These are phyloP conservation scores for Massariosphaeria phaeospora DNA, from an alignment of 495 filamentous ascomycete species.

Conservation along the genomic window DNA sequence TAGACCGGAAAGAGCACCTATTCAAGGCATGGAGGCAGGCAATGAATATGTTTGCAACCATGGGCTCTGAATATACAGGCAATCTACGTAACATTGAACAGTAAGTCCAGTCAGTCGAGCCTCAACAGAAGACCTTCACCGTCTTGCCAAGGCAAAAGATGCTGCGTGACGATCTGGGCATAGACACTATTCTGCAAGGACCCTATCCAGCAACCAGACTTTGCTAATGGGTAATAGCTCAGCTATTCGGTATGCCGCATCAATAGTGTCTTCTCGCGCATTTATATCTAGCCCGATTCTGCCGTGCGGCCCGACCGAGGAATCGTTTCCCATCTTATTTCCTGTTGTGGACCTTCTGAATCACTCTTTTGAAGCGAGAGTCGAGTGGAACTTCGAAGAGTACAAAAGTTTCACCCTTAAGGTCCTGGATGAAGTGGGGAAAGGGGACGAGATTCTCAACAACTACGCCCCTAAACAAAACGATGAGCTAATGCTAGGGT, in stretches of 20 bases:
- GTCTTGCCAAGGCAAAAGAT: too few relatives aligned
- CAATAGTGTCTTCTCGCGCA: conserved; percentile 56
- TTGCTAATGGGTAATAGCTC: background rate
- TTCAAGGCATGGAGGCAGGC: conserved; percentile 48
- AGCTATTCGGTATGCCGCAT: conserved; percentile 52
- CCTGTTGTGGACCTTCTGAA: conserved; percentile 60
- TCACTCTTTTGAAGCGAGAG: conserved; percentile 53
- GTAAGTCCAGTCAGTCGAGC: background rate
- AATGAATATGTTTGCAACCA: too few relatives aligned
- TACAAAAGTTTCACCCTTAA: conserved; percentile 45
- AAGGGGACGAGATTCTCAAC: conserved; percentile 57
- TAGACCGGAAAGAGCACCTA: conserved; percentile 45
- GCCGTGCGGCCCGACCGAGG: conserved; percentile 39
- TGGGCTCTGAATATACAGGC: too few relatives aligned
- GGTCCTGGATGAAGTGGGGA: conserved; percentile 39
- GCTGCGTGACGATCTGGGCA: too few relatives aligned
- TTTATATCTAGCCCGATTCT: conserved; percentile 49
- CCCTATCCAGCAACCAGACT: background rate
- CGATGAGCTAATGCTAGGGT: conserved; percentile 63
- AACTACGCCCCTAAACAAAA: conserved; percentile 67
- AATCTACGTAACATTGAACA: too few relatives aligned
- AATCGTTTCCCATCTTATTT: conserved; percentile 54
- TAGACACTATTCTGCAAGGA: too few relatives aligned
- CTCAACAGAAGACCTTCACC: background rate
- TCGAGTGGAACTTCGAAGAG: conserved; percentile 55